Evolutionary conservation across 768 basidiomycete species (phyloP).

Genomic region (Agaricus blazei): DNA sequence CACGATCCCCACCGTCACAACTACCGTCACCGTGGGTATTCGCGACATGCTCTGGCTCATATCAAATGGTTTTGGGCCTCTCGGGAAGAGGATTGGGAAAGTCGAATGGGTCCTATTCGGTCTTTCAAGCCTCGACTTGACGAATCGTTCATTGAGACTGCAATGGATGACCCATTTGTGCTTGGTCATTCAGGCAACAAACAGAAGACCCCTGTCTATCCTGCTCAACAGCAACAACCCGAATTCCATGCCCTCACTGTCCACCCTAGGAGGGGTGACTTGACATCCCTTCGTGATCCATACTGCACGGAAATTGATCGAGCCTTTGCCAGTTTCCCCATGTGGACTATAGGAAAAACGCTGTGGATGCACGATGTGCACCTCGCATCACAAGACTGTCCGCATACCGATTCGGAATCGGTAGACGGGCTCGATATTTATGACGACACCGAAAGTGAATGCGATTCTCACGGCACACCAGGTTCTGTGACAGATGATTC

Average conservation of each 20-base stretch:
- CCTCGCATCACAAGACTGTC: slow-evolving; percentile 20
- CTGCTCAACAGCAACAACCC: slow-evolving; percentile 4
- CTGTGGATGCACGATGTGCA: slow-evolving; percentile 62
- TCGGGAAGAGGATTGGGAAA: slow-evolving; percentile 48
- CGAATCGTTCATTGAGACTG: slow-evolving; percentile 5
- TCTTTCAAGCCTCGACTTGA: slow-evolving; percentile 6
- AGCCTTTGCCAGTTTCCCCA: slow-evolving; percentile 48
- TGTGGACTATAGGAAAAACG: slow-evolving; percentile 65
- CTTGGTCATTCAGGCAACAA: neutral
- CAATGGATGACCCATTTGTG: slow-evolving; percentile 5
- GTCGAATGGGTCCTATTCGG: slow-evolving; percentile 10
- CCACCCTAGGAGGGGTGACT: slow-evolving; percentile 62
- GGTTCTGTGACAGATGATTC: slow-evolving; percentile 37
- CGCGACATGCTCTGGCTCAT: slow-evolving; percentile 53
- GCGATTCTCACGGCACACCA: slow-evolving; percentile 21
- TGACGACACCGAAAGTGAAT: slow-evolving; percentile 22
- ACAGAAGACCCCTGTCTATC: slow-evolving; percentile 1
- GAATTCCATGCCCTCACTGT: slow-evolving; percentile 32
- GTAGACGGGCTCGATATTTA: slow-evolving; percentile 1
- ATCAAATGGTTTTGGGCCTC: slow-evolving; percentile 59
- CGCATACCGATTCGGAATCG: neutral
- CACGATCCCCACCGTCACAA: slow-evolving; percentile 28
- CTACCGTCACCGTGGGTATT: slow-evolving; percentile 57
- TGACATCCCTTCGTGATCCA: slow-evolving; percentile 53
- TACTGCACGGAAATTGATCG: slow-evolving; percentile 54